Base-by-base conservation (phyloP, 2,329 filamentous ascomycete species). In the Alternaria sp. region DNA sequence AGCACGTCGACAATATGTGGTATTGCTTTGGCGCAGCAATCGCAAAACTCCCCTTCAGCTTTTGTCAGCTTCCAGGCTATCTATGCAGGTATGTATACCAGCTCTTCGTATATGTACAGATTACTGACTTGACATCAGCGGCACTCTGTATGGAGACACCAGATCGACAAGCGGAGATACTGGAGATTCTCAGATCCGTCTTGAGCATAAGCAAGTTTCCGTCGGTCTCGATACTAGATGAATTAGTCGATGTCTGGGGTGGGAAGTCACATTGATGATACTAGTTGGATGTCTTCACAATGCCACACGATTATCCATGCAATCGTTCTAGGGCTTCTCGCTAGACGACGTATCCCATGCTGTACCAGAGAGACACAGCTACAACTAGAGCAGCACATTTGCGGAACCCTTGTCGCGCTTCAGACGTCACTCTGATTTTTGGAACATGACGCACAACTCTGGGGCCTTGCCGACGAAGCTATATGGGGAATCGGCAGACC, bases 1-100 rank as follows among this genome's bases (percentile, higher is more conserved):
- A 82, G 83, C 15, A 82, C 85, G 5, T 80, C 82, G 30, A 79
- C 76, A 0, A 85, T 86, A 30, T 84, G 82, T 54, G 84, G 85
- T 1, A 84, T 86, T 54, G 84, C 84, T 4, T 75, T 83, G 67
- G 81, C 81, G 51, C 69, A 73, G n/a, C 73, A 75, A 47, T 69
- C 68, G 7, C 70, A 70, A 19, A 73, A 76, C 21, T 32, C 71
- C 15, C 69, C 72, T 1, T 75, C 73, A 46, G 71, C 75, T 4
- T 77, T 76, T 43, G 69, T 76, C 6, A 69, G 73, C 58, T 72
- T 73, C 11, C 72, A 76, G 25, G 72, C 74, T 28, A 65, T 77
- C 6, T 77, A 77, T 64, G 73, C 72, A 47, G 74, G 74, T 75
- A n/a, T 45, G 70, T 70, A 23, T 9, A 15, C 9, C 23, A 6